phyloP scores from a whole-genome alignment of 2,329 filamentous ascomycete genomes.

The Colletotrichum sp. region DNA sequence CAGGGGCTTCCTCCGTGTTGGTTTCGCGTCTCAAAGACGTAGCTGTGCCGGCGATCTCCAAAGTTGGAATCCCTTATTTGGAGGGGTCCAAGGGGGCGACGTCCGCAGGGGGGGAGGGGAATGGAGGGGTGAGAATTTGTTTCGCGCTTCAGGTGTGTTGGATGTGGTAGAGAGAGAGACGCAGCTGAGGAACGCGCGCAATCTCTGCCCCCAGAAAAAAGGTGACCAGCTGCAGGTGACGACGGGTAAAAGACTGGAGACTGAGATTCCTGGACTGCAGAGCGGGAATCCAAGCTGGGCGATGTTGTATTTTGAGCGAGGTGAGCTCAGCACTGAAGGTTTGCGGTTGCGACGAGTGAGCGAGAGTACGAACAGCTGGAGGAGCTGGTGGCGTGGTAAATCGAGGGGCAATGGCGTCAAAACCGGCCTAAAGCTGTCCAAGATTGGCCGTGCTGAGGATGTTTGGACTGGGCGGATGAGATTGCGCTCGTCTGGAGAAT shows the following conservation, averaged over 20 bases:
- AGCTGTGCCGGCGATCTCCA: slow-evolving; percentile 17
- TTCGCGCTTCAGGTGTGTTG: slow-evolving; percentile 21
- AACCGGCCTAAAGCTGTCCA: background rate
- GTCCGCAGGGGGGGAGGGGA: slow-evolving; percentile 6
- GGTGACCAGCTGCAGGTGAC: background rate
- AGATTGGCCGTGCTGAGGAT: background rate
- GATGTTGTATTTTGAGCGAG: background rate
- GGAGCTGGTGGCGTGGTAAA: slow-evolving; percentile 8
- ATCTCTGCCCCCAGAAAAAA: background rate
- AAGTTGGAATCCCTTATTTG: slow-evolving; percentile 20
- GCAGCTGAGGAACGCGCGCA: slow-evolving; percentile 16
- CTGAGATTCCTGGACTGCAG: background rate
- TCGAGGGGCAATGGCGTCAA: slow-evolving; percentile 12
- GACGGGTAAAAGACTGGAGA: background rate
- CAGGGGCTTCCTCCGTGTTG: slow-evolving; percentile 19
- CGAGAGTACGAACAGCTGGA: background rate
- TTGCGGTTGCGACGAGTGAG: background rate
- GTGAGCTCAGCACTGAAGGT: background rate
- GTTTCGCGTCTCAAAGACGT: slow-evolving; percentile 20
- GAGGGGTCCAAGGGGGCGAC: slow-evolving; percentile 15
- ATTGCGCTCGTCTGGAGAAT: slow-evolving; percentile 8
- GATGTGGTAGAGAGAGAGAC: background rate
- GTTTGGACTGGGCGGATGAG: background rate
- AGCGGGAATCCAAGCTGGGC: background rate
- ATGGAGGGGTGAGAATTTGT: slow-evolving; percentile 19